Evolutionary conservation across 106 monocot genomes (phyloP).

Genomic region (Hemerocallis citrina): DNA sequence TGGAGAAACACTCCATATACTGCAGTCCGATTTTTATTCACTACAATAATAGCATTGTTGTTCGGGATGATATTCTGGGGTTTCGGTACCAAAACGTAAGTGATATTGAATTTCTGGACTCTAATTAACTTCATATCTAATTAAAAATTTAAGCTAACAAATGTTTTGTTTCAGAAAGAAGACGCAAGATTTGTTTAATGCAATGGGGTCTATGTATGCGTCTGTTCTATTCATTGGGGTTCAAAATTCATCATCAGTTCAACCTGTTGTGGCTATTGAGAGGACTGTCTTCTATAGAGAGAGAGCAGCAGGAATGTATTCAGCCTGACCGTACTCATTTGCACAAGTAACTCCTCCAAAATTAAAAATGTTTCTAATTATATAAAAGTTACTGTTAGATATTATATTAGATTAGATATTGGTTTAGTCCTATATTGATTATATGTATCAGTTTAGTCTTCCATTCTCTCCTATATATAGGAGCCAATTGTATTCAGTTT

Average conservation of each 20-base stretch:
- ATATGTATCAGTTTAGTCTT: too few species aligned
- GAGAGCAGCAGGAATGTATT: slow-evolving; percentile 53
- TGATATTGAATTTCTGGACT: not conserved
- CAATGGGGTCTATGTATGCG: slow-evolving; percentile 72
- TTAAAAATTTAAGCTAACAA: not conserved
- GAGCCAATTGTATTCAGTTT: too few species aligned
- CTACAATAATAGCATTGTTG: slow-evolving; percentile 4
- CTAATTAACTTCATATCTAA: not conserved
- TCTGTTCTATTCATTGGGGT: slow-evolving; percentile 69
- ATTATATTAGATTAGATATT: too few species aligned
- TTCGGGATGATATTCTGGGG: slow-evolving; percentile 22
- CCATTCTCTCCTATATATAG: too few species aligned
- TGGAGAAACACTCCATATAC: slow-evolving; percentile 27
- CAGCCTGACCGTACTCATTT: slow-evolving; percentile 12
- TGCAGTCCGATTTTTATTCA: slow-evolving; percentile 7
- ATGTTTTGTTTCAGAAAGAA: slow-evolving; percentile 19
- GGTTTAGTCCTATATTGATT: too few species aligned
- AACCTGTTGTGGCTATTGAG: slow-evolving; percentile 62
- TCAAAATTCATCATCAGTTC: slow-evolving; percentile 52
- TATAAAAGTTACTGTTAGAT: too few species aligned
- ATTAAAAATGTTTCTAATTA: too few species aligned
- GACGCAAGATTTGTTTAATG: slow-evolving; percentile 66
- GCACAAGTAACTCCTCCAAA: slow-evolving; percentile 4
- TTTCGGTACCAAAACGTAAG: slow-evolving; percentile 11
- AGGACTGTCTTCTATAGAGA: slow-evolving; percentile 84